Base-by-base conservation (phyloP, 345 rosid genomes). In the Populus deltoides region DNA sequence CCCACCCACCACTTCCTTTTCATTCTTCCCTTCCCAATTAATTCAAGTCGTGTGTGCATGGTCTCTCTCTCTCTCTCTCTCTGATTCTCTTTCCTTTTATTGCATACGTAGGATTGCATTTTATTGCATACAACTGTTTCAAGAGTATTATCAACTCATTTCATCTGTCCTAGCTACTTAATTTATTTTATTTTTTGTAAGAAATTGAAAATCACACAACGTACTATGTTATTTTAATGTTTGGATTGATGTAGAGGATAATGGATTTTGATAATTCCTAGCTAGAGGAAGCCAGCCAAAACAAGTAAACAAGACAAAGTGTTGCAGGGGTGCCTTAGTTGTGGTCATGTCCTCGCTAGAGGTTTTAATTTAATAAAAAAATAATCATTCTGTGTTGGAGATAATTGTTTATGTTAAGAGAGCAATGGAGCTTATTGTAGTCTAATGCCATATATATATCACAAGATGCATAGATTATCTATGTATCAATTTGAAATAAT, bases 231-330 rank as follows among this genome's bases (percentile, higher is more conserved):
- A 25, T 39, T 41, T 53, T 67, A 59, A 38, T 18, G 20, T 53
- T 53, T 22, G 3, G 59, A 5, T 16, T 5, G 55, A 4, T 39
- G 47, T 13, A 43, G 47, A 43, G 68, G 36, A 18, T 53, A 57
- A 59, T 18, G 59, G 70, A 12, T 41, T 45, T 74, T 68, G 65
- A 39, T 68, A 25, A 68, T 68, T 45, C 39, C 22, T 61, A 59
- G 65, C 22, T 61, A 59, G 65, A 74, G 65, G 70, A 69, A 38
- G 70, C 25, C 62, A 57, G 10, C 74, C 82, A 53, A 33, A 74
- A 25, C 66, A 74, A 79, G 38, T 24, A 24, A 24, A 79, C 24
- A 74, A 62, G 82, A 79, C 78, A 79, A 74, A 68, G 73, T n/a
- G 22, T 59, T 51, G 72, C 77, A 25, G 27, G 35, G 53, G 7